These are phyloP conservation scores for Plasmodium coatneyi DNA, from an alignment of 169 alveolate species.

Conservation along the genomic window DNA sequence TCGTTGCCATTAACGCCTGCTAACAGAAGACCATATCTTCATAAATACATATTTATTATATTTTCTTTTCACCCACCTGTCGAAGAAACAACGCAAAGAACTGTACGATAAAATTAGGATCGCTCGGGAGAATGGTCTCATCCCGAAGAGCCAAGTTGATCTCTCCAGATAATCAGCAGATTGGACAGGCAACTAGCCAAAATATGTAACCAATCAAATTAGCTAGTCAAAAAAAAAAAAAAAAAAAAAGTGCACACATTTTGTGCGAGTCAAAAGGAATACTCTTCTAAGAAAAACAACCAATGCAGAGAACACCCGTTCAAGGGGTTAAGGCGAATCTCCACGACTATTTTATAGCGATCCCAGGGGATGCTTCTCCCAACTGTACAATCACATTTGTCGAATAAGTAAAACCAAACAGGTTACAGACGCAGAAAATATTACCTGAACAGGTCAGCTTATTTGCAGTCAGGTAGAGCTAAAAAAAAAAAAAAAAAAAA, in stretches of 20 bases:
- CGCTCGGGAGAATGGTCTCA: slow-evolving; percentile 67
- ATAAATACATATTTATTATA: not conserved
- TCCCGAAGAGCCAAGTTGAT: slow-evolving; percentile 49
- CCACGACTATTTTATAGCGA: not conserved
- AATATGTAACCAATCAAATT: not conserved
- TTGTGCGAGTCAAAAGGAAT: not conserved
- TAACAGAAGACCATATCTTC: not conserved
- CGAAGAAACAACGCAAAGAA: slow-evolving; percentile 67
- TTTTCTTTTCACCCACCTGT: slow-evolving; percentile 9
- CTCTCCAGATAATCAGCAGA: not conserved
- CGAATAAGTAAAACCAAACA: not conserved
- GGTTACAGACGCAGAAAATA: not conserved
- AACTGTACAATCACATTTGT: not conserved
- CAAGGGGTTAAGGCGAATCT: not conserved
- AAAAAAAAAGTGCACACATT: slow-evolving; percentile 1
- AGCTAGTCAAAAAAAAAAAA: not conserved
- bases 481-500: not conserved
- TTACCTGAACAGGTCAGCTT: slow-evolving; percentile 9
- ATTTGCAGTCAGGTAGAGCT: not conserved
- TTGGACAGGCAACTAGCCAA: not conserved
- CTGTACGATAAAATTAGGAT: slow-evolving; percentile 56
- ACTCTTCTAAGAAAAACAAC: not conserved
- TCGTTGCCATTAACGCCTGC: not conserved
- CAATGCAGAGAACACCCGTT: not conserved
- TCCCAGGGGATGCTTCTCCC: not conserved